phyloP scores from a whole-genome alignment of 2,329 filamentous ascomycete species.

The Podosphaera aphanis region DNA sequence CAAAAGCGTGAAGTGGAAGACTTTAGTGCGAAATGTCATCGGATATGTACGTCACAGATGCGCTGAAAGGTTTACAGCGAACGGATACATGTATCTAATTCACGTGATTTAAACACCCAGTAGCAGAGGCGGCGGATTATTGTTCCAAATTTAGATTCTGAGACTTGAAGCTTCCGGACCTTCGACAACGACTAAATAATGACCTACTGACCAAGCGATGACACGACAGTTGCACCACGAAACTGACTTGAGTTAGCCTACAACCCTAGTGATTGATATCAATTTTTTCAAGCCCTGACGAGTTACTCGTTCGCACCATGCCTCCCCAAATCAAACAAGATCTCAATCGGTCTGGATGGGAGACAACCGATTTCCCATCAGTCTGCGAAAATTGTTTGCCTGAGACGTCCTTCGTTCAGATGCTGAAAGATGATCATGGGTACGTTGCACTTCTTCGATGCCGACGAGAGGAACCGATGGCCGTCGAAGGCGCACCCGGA shows the following conservation, averaged over 20 bases:
- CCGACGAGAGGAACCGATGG: background rate
- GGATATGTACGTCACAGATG: no score
- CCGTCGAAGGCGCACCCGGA: background rate
- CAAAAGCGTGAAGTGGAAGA: no score
- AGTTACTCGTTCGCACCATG: constrained; percentile 24
- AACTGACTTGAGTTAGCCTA: background rate
- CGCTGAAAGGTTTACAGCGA: no score
- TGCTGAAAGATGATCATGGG: constrained; percentile 93
- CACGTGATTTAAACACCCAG: no score
- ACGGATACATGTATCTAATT: no score
- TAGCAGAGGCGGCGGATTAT: no score
- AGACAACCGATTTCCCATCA: constrained; percentile 73
- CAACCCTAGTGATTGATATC: background rate
- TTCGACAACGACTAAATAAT: no score
- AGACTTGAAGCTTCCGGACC: no score
- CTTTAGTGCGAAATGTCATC: no score
- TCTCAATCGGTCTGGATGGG: constrained; percentile 86
- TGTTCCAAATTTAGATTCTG: no score
- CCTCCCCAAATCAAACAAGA: constrained; percentile 90
- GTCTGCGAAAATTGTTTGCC: constrained; percentile 83
- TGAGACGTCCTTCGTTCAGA: constrained; percentile 93
- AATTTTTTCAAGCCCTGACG: background rate
- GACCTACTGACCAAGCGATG: no score
- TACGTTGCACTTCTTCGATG: background rate
- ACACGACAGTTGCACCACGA: no score